Conservation (phyloP, 768 basidiomycete genomes). For the Mycena crocata region DNA sequence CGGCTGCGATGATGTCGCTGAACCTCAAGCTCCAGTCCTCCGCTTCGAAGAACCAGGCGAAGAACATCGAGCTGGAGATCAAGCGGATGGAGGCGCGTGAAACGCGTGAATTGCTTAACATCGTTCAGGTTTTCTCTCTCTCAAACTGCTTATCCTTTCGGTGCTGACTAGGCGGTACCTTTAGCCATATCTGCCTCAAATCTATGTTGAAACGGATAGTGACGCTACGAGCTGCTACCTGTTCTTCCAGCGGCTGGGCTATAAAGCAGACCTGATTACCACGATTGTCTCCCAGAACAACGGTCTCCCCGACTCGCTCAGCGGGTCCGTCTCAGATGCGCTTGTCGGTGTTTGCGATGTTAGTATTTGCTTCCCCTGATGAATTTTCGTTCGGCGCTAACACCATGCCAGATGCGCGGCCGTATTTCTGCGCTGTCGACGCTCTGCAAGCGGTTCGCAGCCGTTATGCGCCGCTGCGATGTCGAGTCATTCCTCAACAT, state of each 20-base stretch:
- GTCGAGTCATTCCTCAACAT: slow-evolving; percentile 88
- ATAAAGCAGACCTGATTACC: slow-evolving; percentile 90
- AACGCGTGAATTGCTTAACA: slow-evolving; percentile 79
- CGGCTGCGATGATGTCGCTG: slow-evolving; percentile 92
- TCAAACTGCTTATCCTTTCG: not conserved
- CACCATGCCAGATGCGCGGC: slow-evolving; percentile 76
- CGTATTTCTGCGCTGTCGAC: slow-evolving; percentile 84
- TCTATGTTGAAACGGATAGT: slow-evolving; percentile 90
- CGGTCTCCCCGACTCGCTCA: slow-evolving; percentile 86
- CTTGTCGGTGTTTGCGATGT: slow-evolving; percentile 97
- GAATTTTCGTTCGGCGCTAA: not conserved
- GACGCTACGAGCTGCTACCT: slow-evolving; percentile 91
- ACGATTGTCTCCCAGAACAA: slow-evolving; percentile 85
- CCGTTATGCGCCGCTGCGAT: slow-evolving; percentile 83
- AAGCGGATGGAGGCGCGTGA: slow-evolving; percentile 88
- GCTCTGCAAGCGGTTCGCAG: slow-evolving; percentile 90
- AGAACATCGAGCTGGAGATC: slow-evolving; percentile 90
- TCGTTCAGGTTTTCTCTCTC: slow-evolving; percentile 74
- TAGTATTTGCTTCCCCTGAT: slow-evolving; percentile 28
- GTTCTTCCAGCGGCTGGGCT: slow-evolving; percentile 90
- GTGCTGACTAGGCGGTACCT: slow-evolving; percentile 3
- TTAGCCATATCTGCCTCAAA: slow-evolving; percentile 90
- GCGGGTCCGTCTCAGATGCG: slow-evolving; percentile 82
- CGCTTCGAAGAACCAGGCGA: slow-evolving; percentile 90
- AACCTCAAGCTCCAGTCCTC: slow-evolving; percentile 95